Percentiles rank a stretch among this genome's conserved stretches.
Conservation (phyloP, 352 stramenopile species). For the Halophytophthora polymorphica region DNA sequence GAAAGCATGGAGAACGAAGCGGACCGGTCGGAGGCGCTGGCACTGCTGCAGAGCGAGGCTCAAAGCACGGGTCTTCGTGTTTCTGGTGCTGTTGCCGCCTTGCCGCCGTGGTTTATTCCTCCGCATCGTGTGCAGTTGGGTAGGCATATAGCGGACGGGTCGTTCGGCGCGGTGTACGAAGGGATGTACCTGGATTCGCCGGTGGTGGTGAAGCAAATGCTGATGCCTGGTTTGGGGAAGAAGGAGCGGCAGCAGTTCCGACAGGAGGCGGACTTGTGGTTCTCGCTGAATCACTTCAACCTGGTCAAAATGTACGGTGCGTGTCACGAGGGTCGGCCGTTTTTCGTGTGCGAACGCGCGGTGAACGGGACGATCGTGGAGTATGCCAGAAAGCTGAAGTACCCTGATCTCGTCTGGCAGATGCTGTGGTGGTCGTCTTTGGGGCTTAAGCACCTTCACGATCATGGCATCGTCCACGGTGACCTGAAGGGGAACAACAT, state of each 20-base stretch:
- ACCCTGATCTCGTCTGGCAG: conserved; percentile 6
- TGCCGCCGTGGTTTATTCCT: conserved; percentile 18
- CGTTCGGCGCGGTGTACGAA: conserved; percentile 9
- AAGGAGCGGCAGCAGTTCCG: conserved; percentile 7
- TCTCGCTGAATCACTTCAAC: conserved; percentile 22
- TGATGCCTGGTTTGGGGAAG: not conserved
- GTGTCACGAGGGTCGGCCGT: conserved; percentile 12
- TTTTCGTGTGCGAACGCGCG: conserved; percentile 17
- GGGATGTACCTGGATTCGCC: no score
- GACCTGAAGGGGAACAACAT: conserved; percentile 33
- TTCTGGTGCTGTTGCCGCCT: not conserved
- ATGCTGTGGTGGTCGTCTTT: conserved; percentile 2
- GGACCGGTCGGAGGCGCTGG: conserved; percentile 9
- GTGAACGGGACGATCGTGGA: not conserved
- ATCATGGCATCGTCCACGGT: conserved; percentile 15
- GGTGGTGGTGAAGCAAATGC: conserved; percentile 14
- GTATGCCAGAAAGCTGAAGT: not conserved
- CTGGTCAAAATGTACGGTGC: conserved; percentile 27
- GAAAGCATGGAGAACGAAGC: conserved; percentile 6
- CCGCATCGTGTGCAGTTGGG: conserved; percentile 15
- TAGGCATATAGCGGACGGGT: conserved; percentile 12
- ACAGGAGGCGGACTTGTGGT: conserved; percentile 20
- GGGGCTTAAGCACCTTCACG: conserved; percentile 28
- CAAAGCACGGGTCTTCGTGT: not conserved
- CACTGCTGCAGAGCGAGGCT: conserved; percentile 9